These are phyloP conservation scores for Ophiostoma ips DNA, from an alignment of 2,329 filamentous ascomycete species.

Conservation along the genomic window DNA sequence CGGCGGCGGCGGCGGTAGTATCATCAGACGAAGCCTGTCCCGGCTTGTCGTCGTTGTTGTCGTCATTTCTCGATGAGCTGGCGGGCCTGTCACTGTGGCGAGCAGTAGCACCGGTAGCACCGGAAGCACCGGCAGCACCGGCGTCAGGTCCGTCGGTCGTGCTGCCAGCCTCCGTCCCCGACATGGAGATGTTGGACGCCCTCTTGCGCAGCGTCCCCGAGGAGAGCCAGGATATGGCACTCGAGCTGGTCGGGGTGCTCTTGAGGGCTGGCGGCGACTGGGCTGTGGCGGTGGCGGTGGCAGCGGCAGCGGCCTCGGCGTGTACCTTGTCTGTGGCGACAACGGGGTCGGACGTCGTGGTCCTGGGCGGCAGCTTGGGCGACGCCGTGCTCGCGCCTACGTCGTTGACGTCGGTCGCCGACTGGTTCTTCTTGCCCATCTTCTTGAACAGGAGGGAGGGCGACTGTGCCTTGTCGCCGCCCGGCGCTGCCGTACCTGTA, in stretches of 20 bases:
- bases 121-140: background rate
- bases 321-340: too few relatives aligned
- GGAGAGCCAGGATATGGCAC: slow-evolving; percentile 55
- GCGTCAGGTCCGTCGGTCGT: background rate
- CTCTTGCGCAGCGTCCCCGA: slow-evolving; percentile 33
- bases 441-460: background rate
- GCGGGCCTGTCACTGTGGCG: background rate
- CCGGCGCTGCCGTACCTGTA: slow-evolving; percentile 30
- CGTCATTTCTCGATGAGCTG: background rate
- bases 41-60: background rate
- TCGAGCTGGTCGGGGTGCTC: slow-evolving; percentile 23
- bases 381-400: too few relatives aligned
- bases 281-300: too few relatives aligned
- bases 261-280: slow-evolving; percentile 38
- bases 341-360: background rate
- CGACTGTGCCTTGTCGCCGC: background rate
- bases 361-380: slow-evolving; percentile 46
- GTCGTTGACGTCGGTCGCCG: slow-evolving; percentile 8
- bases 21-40: background rate
- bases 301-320: background rate
- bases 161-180: background rate
- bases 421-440: slow-evolving; percentile 30
- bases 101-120: background rate
- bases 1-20: too few relatives aligned
- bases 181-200: slow-evolving; percentile 18